phyloP scores from a whole-genome alignment of 2,329 filamentous ascomycete species.

The Apiospora phragmitis region DNA sequence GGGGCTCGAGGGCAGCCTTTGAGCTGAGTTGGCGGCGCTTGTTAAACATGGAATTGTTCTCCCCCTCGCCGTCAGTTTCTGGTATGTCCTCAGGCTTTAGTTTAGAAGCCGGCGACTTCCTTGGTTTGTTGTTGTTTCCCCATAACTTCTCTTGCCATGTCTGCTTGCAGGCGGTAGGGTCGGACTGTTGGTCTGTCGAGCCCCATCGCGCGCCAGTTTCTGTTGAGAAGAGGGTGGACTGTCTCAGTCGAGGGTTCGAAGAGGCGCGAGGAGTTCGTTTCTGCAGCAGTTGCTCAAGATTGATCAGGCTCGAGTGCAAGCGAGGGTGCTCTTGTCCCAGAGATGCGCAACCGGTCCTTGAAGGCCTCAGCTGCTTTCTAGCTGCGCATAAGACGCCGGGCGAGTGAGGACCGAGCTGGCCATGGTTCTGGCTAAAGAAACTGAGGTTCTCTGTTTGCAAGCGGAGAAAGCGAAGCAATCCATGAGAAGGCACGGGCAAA shows the following conservation, averaged over 20 bases:
- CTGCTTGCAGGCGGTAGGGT: slow-evolving; percentile 25
- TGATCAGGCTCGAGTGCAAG: slow-evolving; percentile 32
- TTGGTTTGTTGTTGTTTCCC: slow-evolving; percentile 32
- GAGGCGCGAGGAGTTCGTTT: neutral
- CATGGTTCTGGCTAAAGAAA: slow-evolving; percentile 47
- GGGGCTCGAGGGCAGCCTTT: slow-evolving; percentile 80
- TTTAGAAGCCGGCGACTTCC: slow-evolving; percentile 20
- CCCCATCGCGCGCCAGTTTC: neutral
- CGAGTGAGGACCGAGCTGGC: slow-evolving; percentile 15
- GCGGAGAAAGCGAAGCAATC: slow-evolving; percentile 71
- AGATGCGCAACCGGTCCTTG: slow-evolving; percentile 16
- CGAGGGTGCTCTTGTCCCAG: slow-evolving; percentile 17
- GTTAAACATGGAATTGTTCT: slow-evolving; percentile 64
- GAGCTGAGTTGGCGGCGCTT: slow-evolving; percentile 68
- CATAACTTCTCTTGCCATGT: slow-evolving; percentile 53
- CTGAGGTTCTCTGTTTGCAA: slow-evolving; percentile 64
- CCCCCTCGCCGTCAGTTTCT: slow-evolving; percentile 57
- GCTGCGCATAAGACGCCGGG: slow-evolving; percentile 24
- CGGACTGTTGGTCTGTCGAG: slow-evolving; percentile 20
- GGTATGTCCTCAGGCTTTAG: slow-evolving; percentile 61
- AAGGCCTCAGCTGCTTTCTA: neutral
- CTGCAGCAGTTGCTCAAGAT: slow-evolving; percentile 21
- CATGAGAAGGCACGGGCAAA: slow-evolving; percentile 51
- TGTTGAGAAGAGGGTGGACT: neutral
- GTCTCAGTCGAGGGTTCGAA: neutral